Evolutionary conservation across 192 early-diverging fungal species (phyloP).

Genomic region (Coemansia sp.): DNA sequence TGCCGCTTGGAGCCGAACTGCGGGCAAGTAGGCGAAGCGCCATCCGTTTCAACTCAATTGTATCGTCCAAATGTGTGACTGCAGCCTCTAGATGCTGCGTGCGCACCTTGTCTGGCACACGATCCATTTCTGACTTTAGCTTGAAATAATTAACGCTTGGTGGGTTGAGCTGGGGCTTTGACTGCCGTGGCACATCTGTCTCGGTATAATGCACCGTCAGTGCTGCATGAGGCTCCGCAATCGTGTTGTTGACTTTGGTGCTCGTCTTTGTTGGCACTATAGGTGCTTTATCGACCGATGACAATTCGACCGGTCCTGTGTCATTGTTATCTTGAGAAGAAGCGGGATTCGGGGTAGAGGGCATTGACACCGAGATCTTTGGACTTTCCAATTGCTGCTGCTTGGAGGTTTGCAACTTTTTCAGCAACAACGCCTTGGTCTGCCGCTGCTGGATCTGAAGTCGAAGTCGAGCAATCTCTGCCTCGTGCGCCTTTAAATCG

Average conservation of each 20-base stretch:
- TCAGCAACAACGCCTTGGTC: slow-evolving; percentile 24
- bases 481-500: slow-evolving; percentile 26
- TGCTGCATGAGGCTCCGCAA: neutral
- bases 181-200: neutral
- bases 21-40: neutral
- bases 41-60: slow-evolving; percentile 9
- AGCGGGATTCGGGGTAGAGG: neutral
- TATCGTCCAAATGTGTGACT: slow-evolving; percentile 2
- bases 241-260: neutral
- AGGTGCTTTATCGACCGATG: neutral
- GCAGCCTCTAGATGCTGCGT: neutral
- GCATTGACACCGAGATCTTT: neutral
- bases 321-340: neutral
- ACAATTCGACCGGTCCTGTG: neutral
- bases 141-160: slow-evolving; percentile 2
- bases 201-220: neutral
- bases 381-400: neutral
- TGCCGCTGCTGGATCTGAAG: slow-evolving; percentile 39
- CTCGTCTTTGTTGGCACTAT: neutral
- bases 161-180: neutral
- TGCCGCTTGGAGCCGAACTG: neutral
- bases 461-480: slow-evolving; percentile 38
- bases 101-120: neutral
- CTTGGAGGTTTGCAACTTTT: slow-evolving; percentile 23
- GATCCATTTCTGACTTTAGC: neutral